phyloP scores from a whole-genome alignment of 441 rosid genomes.

The Rhodomyrtus psidioides region DNA sequence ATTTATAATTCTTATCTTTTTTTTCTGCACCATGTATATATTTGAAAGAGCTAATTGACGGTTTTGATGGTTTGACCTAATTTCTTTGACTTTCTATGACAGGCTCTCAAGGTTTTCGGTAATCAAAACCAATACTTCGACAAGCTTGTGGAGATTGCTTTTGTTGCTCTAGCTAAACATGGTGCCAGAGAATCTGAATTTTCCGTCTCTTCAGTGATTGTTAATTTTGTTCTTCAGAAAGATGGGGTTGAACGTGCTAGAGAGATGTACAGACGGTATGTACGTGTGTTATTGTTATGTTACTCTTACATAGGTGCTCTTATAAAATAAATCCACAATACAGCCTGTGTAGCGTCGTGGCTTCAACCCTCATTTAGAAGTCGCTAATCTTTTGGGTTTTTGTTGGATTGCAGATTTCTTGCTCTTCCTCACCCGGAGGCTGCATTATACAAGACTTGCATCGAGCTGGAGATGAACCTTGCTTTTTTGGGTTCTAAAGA shows the following conservation, averaged over 20 bases:
- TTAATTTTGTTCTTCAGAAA: conserved; percentile 49
- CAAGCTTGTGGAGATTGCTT: conserved; percentile 62
- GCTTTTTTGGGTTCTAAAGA: conserved; percentile 46
- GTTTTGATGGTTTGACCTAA: background rate
- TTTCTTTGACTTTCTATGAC: conserved; percentile 8
- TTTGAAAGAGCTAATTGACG: background rate
- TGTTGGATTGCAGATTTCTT: conserved; percentile 51
- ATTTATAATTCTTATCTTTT: background rate
- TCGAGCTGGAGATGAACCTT: conserved; percentile 65
- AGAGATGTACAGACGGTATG: conserved; percentile 57
- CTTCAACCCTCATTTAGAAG: background rate
- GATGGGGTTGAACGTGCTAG: conserved; percentile 58
- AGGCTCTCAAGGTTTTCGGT: conserved; percentile 63
- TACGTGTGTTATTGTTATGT: background rate
- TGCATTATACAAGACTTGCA: conserved; percentile 48
- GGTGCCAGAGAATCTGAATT: conserved; percentile 48
- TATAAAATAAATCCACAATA: background rate
- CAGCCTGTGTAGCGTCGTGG: background rate
- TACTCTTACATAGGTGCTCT: background rate
- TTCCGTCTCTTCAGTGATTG: conserved; percentile 50
- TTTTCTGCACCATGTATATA: background rate
- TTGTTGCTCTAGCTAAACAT: conserved; percentile 39
- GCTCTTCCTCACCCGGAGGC: conserved; percentile 66
- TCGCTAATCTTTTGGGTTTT: background rate
- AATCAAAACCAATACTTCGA: conserved; percentile 38